Conservation (phyloP, 768 basidiomycete genomes). For the Russula vinacea region DNA sequence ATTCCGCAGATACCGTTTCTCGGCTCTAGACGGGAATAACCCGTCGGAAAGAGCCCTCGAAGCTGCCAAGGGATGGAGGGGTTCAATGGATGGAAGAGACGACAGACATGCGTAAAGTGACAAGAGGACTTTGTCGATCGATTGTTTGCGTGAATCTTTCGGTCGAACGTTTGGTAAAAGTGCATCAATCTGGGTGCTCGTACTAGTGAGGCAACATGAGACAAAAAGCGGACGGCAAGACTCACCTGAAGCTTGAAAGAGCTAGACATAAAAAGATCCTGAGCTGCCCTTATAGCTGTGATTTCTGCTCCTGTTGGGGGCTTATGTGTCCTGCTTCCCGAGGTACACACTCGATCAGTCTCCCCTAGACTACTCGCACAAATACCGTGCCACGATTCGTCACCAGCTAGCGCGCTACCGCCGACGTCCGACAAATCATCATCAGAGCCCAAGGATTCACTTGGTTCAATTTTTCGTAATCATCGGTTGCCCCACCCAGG, state of each 20-base stretch:
- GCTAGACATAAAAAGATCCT: slow-evolving; percentile 69
- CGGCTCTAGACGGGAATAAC: slow-evolving; percentile 31
- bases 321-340: slow-evolving; percentile 37
- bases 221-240: not conserved
- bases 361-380: not conserved
- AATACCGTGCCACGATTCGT: not conserved
- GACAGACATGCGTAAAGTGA: slow-evolving; percentile 63
- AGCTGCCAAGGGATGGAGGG: slow-evolving; percentile 67
- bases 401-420: not conserved
- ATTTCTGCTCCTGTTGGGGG: slow-evolving; percentile 71
- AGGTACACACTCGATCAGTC: not conserved
- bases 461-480: not conserved
- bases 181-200: slow-evolving; percentile 60
- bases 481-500: not conserved
- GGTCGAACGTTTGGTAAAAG: slow-evolving; percentile 74
- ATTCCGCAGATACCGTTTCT: slow-evolving; percentile 12
- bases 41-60: slow-evolving; percentile 51
- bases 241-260: slow-evolving; percentile 82
- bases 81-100: slow-evolving; percentile 52
- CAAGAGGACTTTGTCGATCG: slow-evolving; percentile 66
- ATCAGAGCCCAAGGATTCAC: not conserved
- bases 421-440: not conserved
- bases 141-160: slow-evolving; percentile 52
- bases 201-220: slow-evolving; percentile 23
- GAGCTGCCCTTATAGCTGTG: slow-evolving; percentile 66